These are phyloP conservation scores for Talaromyces islandicus DNA, from an alignment of 2,329 filamentous ascomycete species.

Conservation along the genomic window DNA sequence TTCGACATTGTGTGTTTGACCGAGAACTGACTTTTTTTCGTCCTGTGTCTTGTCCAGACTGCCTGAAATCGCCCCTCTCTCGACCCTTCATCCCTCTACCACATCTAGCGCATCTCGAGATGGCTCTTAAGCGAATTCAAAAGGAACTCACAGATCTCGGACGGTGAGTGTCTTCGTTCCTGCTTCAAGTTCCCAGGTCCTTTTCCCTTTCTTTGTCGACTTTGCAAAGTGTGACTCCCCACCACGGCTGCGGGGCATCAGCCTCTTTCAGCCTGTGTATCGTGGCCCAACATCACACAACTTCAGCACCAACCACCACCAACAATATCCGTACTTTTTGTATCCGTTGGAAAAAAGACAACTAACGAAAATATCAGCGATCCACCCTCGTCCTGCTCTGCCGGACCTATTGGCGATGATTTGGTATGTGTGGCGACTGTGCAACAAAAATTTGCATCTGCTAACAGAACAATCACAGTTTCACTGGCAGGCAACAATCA, in stretches of 20 bases:
- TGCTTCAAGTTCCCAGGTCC: constrained; percentile 9
- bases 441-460: constrained; percentile 1
- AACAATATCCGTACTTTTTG: background rate
- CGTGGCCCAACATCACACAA: background rate
- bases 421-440: constrained; percentile 60
- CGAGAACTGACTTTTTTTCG: background rate
- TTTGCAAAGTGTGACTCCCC: constrained; percentile 13
- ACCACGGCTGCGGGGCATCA: constrained; percentile 17
- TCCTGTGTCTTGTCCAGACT: background rate
- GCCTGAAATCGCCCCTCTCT: background rate
- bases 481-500: constrained; percentile 99
- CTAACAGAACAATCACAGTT: constrained; percentile 56
- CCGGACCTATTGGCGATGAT: constrained; percentile 94
- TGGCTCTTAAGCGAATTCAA: constrained; percentile 50
- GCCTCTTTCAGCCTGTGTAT: background rate
- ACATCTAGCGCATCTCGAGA: constrained; percentile 23
- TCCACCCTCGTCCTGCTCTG: constrained; percentile 96
- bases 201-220: constrained; percentile 1
- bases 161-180: constrained; percentile 34
- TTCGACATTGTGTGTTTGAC: background rate
- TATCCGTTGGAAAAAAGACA: background rate
- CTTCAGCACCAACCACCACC: background rate
- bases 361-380: constrained; percentile 56
- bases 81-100: constrained; percentile 1
- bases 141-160: constrained; percentile 49